Percentiles rank a stretch among this genome's conserved stretches.
These are phyloP conservation scores for Peronospora destructor DNA, from an alignment of 352 stramenopile species.

Conservation along the genomic window DNA sequence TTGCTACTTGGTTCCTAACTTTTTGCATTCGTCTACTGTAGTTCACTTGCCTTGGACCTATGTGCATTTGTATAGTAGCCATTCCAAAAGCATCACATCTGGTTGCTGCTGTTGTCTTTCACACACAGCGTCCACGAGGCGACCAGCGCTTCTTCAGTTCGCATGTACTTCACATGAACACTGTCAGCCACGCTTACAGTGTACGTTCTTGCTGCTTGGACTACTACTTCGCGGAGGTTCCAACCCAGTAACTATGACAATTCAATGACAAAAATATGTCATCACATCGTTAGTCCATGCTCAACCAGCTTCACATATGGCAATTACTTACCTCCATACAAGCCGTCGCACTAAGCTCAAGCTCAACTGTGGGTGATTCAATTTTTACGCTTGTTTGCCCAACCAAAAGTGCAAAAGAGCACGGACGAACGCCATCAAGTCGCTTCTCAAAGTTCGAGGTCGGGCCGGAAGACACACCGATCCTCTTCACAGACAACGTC, in stretches of 20 bases:
- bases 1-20: constrained; percentile 20
- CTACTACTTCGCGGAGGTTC: constrained; percentile 50
- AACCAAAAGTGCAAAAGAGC: constrained; percentile 55
- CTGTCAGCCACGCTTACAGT: constrained; percentile 37
- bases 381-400: constrained; percentile 35
- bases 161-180: constrained; percentile 45
- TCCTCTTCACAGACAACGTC: constrained; percentile 15
- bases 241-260: constrained; percentile 44
- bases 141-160: constrained; percentile 36
- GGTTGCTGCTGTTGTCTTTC: constrained; percentile 22
- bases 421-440: constrained; percentile 55
- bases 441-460: constrained; percentile 44
- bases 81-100: constrained; percentile 13
- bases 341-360: constrained; percentile 40
- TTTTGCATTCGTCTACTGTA: constrained; percentile 19
- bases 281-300: constrained; percentile 8
- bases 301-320: background rate
- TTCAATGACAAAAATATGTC: background rate
- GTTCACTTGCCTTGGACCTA: constrained; percentile 17
- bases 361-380: constrained; percentile 24
- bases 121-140: constrained; percentile 51
- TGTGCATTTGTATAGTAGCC: constrained; percentile 20
- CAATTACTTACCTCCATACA: constrained; percentile 41
- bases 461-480: constrained; percentile 3
- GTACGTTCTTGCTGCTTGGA: constrained; percentile 39